Conservation (phyloP, 2,329 filamentous ascomycete genomes). For the Teratosphaeria pseudoeucalypti region DNA sequence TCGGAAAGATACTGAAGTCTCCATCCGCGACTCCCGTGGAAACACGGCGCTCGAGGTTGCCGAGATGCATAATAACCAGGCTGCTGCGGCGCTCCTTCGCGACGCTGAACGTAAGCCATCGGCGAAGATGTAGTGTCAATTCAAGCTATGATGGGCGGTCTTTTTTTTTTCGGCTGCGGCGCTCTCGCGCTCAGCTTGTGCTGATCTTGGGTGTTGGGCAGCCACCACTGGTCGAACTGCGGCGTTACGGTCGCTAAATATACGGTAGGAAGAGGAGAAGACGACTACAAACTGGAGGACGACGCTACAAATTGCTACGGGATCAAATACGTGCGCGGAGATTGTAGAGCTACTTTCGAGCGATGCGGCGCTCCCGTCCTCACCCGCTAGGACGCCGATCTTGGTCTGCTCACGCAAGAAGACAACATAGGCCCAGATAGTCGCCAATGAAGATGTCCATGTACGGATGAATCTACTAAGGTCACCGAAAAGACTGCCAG, state of each 20-base stretch:
- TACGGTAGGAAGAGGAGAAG: neutral
- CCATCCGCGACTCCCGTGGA: conserved; percentile 5
- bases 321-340: too few species aligned
- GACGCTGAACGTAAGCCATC: neutral
- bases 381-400: too few species aligned
- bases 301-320: too few species aligned
- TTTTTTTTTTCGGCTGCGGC: neutral
- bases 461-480: too few species aligned
- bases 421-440: too few species aligned
- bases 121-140: neutral
- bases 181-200: neutral
- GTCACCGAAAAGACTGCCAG: too few species aligned
- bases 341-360: too few species aligned
- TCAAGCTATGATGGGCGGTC: neutral
- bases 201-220: neutral
- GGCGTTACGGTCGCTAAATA: neutral
- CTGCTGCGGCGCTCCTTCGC: conserved; percentile 5
- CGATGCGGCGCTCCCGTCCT: too few species aligned
- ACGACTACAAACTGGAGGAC: too few species aligned
- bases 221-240: neutral
- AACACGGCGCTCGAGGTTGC: conserved; percentile 9
- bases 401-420: too few species aligned
- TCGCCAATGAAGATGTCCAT: too few species aligned
- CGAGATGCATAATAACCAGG: conserved; percentile 1
- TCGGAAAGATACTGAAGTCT: conserved; percentile 2